phyloP scores from a whole-genome alignment of 1,284 basidiomycete genomes.

The Wolfiporia cocos region DNA sequence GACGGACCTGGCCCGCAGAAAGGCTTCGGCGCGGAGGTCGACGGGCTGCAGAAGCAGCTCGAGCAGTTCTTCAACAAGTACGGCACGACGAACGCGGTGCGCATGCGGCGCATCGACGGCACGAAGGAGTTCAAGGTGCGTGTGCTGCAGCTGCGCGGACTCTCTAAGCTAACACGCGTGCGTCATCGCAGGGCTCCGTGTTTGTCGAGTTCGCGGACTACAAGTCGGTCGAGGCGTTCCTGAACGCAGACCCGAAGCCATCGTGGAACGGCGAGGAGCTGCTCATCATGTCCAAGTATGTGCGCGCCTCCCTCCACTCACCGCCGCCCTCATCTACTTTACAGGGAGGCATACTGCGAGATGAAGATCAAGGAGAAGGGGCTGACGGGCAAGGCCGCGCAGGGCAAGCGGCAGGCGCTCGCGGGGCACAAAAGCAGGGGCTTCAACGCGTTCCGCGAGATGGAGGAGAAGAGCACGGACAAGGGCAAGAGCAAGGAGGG shows the following conservation, averaged over 20 bases:
- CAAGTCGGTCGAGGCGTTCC: constrained; percentile 68
- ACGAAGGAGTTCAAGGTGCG: constrained; percentile 81
- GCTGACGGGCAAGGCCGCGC: constrained; percentile 60
- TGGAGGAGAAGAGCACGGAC: constrained; percentile 45
- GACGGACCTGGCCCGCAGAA: constrained; percentile 59
- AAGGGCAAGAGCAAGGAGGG: constrained; percentile 30
- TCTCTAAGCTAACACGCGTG: no score
- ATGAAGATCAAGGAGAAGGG: constrained; percentile 99
- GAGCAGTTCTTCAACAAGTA: constrained; percentile 83
- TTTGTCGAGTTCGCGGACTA: constrained; percentile 88
- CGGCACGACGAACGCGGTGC: constrained; percentile 79
- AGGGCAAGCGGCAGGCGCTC: constrained; percentile 46
- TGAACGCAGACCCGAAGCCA: constrained; percentile 76
- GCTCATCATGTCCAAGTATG: constrained; percentile 83
- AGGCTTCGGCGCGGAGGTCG: constrained; percentile 80
- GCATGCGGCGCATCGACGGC: constrained; percentile 75
- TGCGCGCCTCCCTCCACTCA: constrained; percentile 2
- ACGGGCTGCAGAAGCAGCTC: constrained; percentile 68
- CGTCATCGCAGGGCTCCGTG: constrained; percentile 68
- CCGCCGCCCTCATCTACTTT: not conserved
- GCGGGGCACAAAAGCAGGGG: constrained; percentile 43
- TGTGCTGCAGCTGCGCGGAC: not conserved
- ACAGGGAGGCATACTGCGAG: constrained; percentile 85
- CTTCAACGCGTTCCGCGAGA: constrained; percentile 91
- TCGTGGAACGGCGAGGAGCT: constrained; percentile 74